These are phyloP conservation scores for Helotiales sp. DNA, from an alignment of 2,329 filamentous ascomycete genomes.

Conservation along the genomic window DNA sequence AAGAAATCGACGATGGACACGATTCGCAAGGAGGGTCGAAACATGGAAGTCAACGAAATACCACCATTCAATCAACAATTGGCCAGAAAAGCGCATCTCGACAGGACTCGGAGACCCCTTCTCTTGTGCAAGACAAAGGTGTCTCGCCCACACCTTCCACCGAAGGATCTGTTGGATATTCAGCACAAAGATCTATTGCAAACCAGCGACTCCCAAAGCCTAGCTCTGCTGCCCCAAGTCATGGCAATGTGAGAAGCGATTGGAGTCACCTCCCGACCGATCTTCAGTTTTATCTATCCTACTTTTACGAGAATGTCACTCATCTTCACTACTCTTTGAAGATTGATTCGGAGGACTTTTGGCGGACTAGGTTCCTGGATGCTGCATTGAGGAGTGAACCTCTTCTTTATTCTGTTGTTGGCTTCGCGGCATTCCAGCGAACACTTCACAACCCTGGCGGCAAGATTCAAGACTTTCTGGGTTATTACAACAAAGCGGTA, in stretches of 20 bases:
- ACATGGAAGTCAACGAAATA: conserved; percentile 38
- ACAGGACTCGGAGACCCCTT: conserved; percentile 54
- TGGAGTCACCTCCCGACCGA: conserved; percentile 65
- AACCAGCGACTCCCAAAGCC: conserved; percentile 13
- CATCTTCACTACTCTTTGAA: conserved; percentile 82
- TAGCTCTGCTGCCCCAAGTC: conserved; percentile 29
- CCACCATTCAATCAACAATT: conserved; percentile 41
- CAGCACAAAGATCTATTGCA: conserved; percentile 19
- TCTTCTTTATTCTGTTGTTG: conserved; percentile 81
- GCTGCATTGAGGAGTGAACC: conserved; percentile 77
- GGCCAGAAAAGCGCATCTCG: conserved; percentile 40
- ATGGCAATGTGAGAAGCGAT: conserved; percentile 38
- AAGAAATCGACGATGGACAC: conserved; percentile 18
- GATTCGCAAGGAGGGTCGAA: conserved; percentile 26
- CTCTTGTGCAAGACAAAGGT: conserved; percentile 50
- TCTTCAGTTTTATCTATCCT: conserved; percentile 75
- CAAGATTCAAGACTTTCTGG: conserved; percentile 77
- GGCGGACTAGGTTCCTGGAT: conserved; percentile 68
- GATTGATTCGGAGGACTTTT: conserved; percentile 69
- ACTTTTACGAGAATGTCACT: conserved; percentile 75
- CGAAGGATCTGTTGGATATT: conserved; percentile 35
- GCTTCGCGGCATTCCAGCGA: conserved; percentile 85
- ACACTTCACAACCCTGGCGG: conserved; percentile 70
- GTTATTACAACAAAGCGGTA: conserved; percentile 89
- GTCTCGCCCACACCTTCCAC: conserved; percentile 54